Evolutionary conservation across 2,329 filamentous ascomycete genomes (phyloP).

Genomic region (Hypoxylon sp.): DNA sequence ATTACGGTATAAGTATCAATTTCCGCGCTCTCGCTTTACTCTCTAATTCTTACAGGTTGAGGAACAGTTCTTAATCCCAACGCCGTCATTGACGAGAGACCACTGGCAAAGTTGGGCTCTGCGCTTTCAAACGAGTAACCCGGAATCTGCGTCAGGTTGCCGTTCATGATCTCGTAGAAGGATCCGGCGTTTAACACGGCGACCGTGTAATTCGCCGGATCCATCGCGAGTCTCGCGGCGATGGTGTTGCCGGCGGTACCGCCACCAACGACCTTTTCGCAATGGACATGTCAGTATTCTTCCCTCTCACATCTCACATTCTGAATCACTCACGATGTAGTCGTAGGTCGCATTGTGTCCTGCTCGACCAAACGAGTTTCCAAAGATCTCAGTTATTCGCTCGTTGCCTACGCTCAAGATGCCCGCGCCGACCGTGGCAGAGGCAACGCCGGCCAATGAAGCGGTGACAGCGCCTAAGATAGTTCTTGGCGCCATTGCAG

Average conservation of each 20-base stretch:
- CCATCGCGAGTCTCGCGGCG: background rate
- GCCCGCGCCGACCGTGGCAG: background rate
- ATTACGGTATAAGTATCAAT: background rate
- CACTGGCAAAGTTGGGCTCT: background rate
- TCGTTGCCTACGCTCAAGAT: background rate
- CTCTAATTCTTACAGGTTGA: background rate
- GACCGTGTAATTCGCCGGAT: constrained; percentile 1
- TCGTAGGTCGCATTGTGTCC: constrained; percentile 2
- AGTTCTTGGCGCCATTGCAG: constrained; percentile 2
- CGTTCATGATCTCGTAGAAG: constrained; percentile 6
- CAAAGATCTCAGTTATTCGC: background rate
- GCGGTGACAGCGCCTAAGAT: background rate
- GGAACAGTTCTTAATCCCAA: constrained; percentile 1
- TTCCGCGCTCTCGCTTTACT: background rate
- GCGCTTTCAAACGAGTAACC: background rate
- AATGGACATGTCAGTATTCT: background rate
- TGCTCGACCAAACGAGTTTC: background rate
- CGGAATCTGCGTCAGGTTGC: constrained; percentile 2
- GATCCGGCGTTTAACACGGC: background rate
- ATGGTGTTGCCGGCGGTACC: background rate
- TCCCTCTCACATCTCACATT: constrained; percentile 3
- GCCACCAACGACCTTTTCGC: background rate
- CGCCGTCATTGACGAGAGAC: background rate
- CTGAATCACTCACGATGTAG: background rate
- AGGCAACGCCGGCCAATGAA: constrained; percentile 1